Base-by-base conservation (phyloP, 139 green algal species). In the Choricystis sp. region DNA sequence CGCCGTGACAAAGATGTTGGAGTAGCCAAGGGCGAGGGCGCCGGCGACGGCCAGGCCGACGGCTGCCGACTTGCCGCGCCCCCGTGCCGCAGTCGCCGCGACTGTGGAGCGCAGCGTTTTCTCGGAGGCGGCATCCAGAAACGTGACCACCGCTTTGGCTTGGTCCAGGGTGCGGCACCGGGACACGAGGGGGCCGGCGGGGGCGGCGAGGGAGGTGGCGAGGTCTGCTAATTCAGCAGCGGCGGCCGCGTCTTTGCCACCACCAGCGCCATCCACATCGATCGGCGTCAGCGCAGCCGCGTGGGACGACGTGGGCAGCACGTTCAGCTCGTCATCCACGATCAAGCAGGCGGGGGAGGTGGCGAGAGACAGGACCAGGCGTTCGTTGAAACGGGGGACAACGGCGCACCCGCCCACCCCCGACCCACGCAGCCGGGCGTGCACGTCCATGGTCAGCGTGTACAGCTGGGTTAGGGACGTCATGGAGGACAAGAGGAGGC, bases 241-340 rank as follows among this genome's bases (percentile, higher is more conserved):
- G 0, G 80, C 59, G 16, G 75, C 78, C 30, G 56, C 61, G 31
- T 58, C 30, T 63, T 68, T 5, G 77, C 64, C 29, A 91, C n/a
- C 22, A 85, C 79, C 66, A 79, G 66, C 56, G 93, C 88, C 73
- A 77, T 49, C 29, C 66, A 63, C 9, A 67, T 55, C 60, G 63
- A 74, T 29, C 57, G 66, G 26, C 19, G 21, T 48, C 16, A 31
- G 31, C 14, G 19, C 14, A n/a, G n/a, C 31, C 68, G 85, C 78
- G 30, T 86, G 85, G 25, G 74, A 82, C 67, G 77, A 90, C 23
- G 87, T 92, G 19, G 93, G 93, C 71, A 99, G 80, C 48, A 99
- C 85, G 75, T 99, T 99, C 59, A 99, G 83, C 80, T 99, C 93
- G 65, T 99, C 93, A 60, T 99, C 92, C 79, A 97, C 90, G 25